Evolutionary conservation across 768 basidiomycete species (phyloP).

Genomic region (Panaeolus papilionaceus): DNA sequence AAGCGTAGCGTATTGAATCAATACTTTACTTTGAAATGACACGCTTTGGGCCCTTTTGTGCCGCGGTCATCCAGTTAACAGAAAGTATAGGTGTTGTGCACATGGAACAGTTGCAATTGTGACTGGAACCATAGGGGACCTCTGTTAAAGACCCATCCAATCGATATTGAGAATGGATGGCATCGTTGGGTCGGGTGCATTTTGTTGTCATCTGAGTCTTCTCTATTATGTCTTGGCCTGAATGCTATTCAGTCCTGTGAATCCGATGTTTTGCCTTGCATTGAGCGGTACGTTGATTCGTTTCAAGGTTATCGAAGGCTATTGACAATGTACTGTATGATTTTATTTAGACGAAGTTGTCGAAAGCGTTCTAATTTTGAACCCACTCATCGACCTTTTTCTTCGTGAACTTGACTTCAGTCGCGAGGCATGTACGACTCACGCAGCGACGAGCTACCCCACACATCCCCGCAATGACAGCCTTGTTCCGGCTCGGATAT

Average conservation of each 20-base stretch:
- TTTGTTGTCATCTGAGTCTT: not conserved
- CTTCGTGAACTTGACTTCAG: no score
- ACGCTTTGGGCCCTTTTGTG: not conserved
- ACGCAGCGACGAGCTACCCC: not conserved
- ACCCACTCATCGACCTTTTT: no score
- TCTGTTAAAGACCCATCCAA: not conserved
- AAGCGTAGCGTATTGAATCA: not conserved
- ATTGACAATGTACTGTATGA: no score
- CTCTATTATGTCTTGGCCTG: conserved; percentile 9
- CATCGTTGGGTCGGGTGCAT: not conserved
- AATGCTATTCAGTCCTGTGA: not conserved
- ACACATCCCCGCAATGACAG: not conserved
- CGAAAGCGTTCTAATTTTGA: no score
- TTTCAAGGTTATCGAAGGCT: no score
- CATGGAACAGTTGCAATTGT: not conserved
- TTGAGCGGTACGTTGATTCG: not conserved
- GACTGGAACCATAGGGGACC: not conserved
- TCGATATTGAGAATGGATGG: not conserved
- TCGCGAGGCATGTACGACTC: no score
- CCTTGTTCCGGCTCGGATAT: not conserved
- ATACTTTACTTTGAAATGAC: not conserved
- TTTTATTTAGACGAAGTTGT: no score
- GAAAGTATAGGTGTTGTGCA: not conserved
- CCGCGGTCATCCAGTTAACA: not conserved
- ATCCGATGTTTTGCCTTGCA: not conserved